Evolutionary conservation across 2,329 filamentous ascomycete species (phyloP), one percentile per base, ranked within the genome.

Genomic region (Botryotinia globosa): DNA sequence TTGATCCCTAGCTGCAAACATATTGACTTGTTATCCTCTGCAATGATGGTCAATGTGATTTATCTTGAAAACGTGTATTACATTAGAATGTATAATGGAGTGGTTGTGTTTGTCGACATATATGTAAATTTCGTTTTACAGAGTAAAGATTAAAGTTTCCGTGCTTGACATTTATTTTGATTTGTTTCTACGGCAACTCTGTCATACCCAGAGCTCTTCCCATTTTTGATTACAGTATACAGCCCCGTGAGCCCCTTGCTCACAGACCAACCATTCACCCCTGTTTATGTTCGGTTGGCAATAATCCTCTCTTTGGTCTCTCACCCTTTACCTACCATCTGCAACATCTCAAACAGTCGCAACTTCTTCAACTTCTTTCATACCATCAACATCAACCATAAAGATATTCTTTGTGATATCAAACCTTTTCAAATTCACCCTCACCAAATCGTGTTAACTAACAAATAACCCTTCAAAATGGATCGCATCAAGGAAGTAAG

Each of bases 401-500:
- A 58, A 67, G 37, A 68, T 56, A 56, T 58, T 68, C 37, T 68
- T 44, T 54, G 37, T 68, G 18, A 42, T 44, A 68, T 68, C 65
- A 56, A 32, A 42, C n/a, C 20, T 32, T 32, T 20, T 25, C 18
- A 37, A 16, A 18, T 7, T 16, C 12, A 32, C 44, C 18, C 65
- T 56, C 48, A 42, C 39, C 0, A 42, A 44, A 29, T 2, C 48
- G 6, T 68, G 14, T 65, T 54, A 72, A 73, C 67, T 64, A 51
- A 29, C 37, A 29, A 66, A 72, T 29, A 48, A 69, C 74, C 73
- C 73, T 74, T 79, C 82, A 87, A 81, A 81, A 95, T 95, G 93
- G 93, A 96, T 84, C 92, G 91, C 85, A 94, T 96, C 84, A 94
- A 93, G 90, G 91, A 94, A 88, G 92, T 94, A 84, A 87, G 91